phyloP scores from a whole-genome alignment of 805 yeast genomes.

The Schizosaccharomyces osmophilus region DNA sequence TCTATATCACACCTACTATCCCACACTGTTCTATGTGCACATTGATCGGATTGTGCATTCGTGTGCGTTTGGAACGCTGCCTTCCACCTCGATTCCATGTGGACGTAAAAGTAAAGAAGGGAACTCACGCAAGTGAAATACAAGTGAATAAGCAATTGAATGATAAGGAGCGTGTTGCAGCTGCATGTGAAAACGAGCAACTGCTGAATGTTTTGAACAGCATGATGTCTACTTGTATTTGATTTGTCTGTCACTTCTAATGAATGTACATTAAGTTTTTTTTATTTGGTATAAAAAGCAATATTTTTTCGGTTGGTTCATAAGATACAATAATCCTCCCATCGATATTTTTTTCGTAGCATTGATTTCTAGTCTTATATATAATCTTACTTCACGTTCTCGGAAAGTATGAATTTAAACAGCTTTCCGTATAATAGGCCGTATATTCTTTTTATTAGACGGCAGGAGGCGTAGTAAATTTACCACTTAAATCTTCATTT shows the following conservation, averaged over 20 bases:
- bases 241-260: not conserved
- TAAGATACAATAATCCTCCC: not conserved
- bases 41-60: slow-evolving; percentile 75
- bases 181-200: slow-evolving; percentile 95
- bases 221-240: slow-evolving; percentile 59
- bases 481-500: too few species aligned
- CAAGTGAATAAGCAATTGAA: slow-evolving; percentile 92
- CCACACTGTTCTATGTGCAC: slow-evolving; percentile 95
- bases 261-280: not conserved
- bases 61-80: slow-evolving; percentile 75
- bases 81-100: slow-evolving; percentile 67
- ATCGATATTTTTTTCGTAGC: not conserved
- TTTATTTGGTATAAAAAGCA: not conserved
- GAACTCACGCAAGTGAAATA: slow-evolving; percentile 82
- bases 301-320: not conserved
- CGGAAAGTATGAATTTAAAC: too few species aligned
- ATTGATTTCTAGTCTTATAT: not conserved
- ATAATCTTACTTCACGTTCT: too few species aligned
- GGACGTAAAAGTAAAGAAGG: slow-evolving; percentile 58
- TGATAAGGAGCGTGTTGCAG: slow-evolving; percentile 93
- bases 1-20: slow-evolving; percentile 85
- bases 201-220: slow-evolving; percentile 68
- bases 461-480: too few species aligned
- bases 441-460: too few species aligned
- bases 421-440: too few species aligned